Evolutionary conservation across 768 basidiomycete genomes (phyloP).

Genomic region (Amanita polypyramis): DNA sequence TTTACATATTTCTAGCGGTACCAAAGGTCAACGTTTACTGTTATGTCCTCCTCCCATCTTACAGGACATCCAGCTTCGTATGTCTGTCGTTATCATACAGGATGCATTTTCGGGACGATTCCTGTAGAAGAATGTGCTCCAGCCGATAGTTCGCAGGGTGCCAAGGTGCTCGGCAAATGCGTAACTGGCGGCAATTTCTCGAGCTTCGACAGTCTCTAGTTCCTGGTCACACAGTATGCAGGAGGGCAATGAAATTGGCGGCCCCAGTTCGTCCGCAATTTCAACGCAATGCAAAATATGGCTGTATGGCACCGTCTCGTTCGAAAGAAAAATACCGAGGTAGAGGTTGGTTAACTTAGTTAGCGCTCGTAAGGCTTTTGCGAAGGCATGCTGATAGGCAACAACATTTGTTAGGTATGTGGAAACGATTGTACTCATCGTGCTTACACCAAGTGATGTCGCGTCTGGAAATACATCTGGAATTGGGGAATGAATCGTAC

Average conservation of each 20-base stretch:
- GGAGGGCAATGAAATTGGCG: background rate
- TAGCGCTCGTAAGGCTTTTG: conserved; percentile 34
- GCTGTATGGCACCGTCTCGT: conserved; percentile 29
- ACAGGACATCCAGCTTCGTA: no score
- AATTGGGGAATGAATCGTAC: conserved; percentile 52
- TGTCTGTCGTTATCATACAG: no score
- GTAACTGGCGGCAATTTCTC: background rate
- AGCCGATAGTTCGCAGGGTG: background rate
- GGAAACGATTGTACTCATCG: background rate
- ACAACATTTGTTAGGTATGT: no score
- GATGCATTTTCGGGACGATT: background rate
- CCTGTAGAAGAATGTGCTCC: conserved; percentile 7
- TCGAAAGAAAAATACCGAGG: conserved; percentile 56
- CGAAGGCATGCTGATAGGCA: conserved; percentile 28
- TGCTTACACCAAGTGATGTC: conserved; percentile 41
- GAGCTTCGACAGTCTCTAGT: background rate
- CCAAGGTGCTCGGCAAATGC: background rate
- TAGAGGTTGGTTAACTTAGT: conserved; percentile 37
- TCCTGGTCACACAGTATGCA: background rate
- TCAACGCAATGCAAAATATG: conserved; percentile 20
- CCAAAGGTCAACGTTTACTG: no score
- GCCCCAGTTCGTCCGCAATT: background rate
- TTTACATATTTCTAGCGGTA: background rate
- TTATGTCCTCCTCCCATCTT: no score
- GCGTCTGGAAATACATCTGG: conserved; percentile 36